Evolutionary conservation across 257 asterid species (phyloP).

Genomic region (Solanum neorickii): DNA sequence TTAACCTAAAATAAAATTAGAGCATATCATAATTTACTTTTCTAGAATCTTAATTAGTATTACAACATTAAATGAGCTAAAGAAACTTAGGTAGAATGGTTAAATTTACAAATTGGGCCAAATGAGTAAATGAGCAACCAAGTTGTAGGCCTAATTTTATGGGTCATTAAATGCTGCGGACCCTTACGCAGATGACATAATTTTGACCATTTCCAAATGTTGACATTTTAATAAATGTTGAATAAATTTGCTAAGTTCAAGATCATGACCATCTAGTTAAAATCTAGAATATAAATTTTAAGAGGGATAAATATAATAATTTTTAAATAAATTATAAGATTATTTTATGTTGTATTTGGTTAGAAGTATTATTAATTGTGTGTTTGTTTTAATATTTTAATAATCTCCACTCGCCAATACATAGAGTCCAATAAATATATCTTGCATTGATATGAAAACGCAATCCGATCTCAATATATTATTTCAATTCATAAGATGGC

Average conservation of each 20-base stretch:
- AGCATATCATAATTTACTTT: background rate
- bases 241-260: background rate
- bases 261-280: background rate
- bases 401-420: too few relatives aligned
- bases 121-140: background rate
- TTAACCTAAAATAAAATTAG: background rate
- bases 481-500: too few relatives aligned
- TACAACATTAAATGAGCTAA: background rate
- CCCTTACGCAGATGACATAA: background rate
- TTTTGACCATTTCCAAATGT: background rate
- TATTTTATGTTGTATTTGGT: too few relatives aligned
- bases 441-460: too few relatives aligned
- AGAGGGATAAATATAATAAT: too few relatives aligned
- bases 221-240: background rate
- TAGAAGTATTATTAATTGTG: too few relatives aligned
- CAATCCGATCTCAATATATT: too few relatives aligned
- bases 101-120: background rate
- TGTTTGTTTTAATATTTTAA: background rate
- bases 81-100: background rate
- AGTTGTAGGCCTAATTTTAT: background rate
- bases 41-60: background rate
- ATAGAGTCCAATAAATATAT: too few relatives aligned
- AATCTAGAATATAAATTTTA: background rate
- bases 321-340: background rate
- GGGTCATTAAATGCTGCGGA: background rate